Conservation (phyloP, 352 stramenopile genomes). For the Pythium aquatile region DNA sequence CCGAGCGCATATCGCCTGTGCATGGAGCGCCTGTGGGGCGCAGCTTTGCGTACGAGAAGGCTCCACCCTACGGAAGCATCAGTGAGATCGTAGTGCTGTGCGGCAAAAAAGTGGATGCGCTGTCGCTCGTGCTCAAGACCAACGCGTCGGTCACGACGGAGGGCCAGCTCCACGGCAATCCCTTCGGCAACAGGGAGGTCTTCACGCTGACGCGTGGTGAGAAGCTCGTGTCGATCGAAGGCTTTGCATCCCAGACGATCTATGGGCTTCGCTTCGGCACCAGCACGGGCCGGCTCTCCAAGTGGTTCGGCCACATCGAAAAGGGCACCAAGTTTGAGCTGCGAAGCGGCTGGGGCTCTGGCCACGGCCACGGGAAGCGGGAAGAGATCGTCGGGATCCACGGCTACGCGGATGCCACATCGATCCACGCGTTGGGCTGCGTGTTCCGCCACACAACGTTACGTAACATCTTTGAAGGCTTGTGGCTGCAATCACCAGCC, state of each 20-base stretch:
- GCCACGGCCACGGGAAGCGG: conserved; percentile 23
- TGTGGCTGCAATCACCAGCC: conserved; percentile 50
- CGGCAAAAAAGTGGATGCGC: conserved; percentile 71
- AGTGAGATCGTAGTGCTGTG: conserved; percentile 62
- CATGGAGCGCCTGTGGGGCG: conserved; percentile 42
- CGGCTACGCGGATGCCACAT: conserved; percentile 59
- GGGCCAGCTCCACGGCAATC: conserved; percentile 58
- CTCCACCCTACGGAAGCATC: conserved; percentile 64
- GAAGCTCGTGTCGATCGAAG: conserved; percentile 60
- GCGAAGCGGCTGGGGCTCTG: conserved; percentile 39
- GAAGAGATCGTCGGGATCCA: conserved; percentile 77
- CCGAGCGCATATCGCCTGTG: conserved; percentile 49
- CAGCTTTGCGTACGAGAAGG: conserved; percentile 60
- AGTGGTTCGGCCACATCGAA: conserved; percentile 76
- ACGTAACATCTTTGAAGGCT: conserved; percentile 77
- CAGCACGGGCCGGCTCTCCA: conserved; percentile 51
- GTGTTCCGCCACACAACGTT: conserved; percentile 64
- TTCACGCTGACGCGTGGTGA: conserved; percentile 58
- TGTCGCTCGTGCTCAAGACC: conserved; percentile 61
- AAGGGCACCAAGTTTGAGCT: conserved; percentile 70
- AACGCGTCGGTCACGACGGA: conserved; percentile 42
- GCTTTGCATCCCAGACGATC: conserved; percentile 71
- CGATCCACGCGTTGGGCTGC: conserved; percentile 60
- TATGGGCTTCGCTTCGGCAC: conserved; percentile 68
- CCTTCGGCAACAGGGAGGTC: conserved; percentile 62